These are phyloP conservation scores for Cladosporium sp. DNA, from an alignment of 2,329 filamentous ascomycete genomes.

Conservation along the genomic window DNA sequence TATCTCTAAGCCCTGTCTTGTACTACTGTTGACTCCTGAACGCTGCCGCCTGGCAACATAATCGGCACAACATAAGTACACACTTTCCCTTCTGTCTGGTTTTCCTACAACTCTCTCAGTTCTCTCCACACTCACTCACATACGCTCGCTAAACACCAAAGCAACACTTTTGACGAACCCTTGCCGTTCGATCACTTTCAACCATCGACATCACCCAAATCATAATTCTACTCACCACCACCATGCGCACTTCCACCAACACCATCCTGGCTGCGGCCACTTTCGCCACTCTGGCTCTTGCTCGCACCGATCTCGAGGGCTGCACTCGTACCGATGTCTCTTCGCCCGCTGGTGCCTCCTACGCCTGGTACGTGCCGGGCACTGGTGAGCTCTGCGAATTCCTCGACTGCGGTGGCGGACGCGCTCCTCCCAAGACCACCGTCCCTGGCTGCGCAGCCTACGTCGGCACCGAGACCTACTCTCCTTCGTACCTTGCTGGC, in stretches of 20 bases:
- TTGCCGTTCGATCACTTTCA: not conserved
- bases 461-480: slow-evolving; percentile 58
- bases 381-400: slow-evolving; percentile 66
- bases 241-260: slow-evolving; percentile 31
- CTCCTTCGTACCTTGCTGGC: slow-evolving; percentile 52
- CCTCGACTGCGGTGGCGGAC: slow-evolving; percentile 68
- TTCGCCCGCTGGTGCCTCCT: slow-evolving; percentile 47
- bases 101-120: not conserved
- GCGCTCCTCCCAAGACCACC: slow-evolving; percentile 62
- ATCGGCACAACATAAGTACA: not conserved
- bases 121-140: not conserved
- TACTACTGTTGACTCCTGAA: slow-evolving; percentile 9
- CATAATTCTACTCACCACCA: slow-evolving; percentile 1
- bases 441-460: slow-evolving; percentile 63
- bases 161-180: not conserved
- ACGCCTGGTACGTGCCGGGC: slow-evolving; percentile 63
- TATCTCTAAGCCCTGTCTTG: not conserved
- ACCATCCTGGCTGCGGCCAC: slow-evolving; percentile 33
- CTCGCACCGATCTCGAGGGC: slow-evolving; percentile 44
- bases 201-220: not conserved
- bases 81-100: not conserved
- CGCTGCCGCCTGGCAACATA: slow-evolving; percentile 1
- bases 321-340: slow-evolving; percentile 48
- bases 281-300: slow-evolving; percentile 35
- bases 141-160: not conserved